Conservation (phyloP, 345 rosid genomes). For the Erodium maritimum region DNA sequence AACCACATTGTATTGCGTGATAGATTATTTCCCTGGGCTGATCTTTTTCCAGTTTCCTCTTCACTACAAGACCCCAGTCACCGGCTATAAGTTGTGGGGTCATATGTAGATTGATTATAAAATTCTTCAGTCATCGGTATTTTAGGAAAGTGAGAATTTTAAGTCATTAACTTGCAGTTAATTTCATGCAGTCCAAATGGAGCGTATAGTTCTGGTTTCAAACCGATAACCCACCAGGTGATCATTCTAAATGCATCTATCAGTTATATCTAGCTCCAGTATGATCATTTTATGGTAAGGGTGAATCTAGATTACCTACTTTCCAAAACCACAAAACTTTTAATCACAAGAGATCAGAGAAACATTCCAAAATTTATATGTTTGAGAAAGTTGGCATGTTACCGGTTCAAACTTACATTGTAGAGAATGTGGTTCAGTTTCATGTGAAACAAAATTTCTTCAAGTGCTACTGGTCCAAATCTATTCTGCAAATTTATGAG, state of each 20-base stretch:
- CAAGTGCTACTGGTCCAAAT: background rate
- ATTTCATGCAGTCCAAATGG: constrained; percentile 72
- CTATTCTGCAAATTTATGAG: background rate
- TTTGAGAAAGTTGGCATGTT: no score
- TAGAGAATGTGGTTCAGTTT: no score
- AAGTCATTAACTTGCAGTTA: background rate
- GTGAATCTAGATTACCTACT: no score
- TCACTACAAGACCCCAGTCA: no score
- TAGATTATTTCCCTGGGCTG: background rate
- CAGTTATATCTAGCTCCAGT: constrained; percentile 16
- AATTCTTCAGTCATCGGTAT: background rate
- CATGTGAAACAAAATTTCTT: background rate
- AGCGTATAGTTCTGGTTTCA: constrained; percentile 93
- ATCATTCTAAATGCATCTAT: constrained; percentile 41
- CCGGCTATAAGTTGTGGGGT: no score
- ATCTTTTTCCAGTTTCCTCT: background rate
- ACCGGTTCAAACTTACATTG: no score
- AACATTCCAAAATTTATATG: no score
- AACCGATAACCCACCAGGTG: constrained; percentile 97
- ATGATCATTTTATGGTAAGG: no score
- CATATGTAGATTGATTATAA: no score
- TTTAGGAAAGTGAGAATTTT: background rate
- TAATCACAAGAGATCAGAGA: no score
- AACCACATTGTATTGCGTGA: background rate
- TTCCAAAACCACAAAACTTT: no score